These are phyloP conservation scores for Pterocarpus macrocarpus DNA, from an alignment of 306 rosid genomes.

Conservation along the genomic window DNA sequence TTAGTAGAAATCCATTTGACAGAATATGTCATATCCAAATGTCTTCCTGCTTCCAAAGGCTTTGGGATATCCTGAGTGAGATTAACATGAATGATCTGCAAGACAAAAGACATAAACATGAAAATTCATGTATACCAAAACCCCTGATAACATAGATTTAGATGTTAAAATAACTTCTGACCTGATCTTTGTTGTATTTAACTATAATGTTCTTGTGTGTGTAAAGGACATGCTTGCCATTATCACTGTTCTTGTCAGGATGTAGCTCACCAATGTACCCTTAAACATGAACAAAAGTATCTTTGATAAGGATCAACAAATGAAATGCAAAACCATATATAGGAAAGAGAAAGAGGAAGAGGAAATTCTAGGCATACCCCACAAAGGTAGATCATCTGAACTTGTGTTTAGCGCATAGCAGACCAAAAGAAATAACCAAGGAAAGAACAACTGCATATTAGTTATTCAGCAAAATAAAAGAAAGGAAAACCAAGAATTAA, in stretches of 20 bases:
- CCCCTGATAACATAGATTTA: slow-evolving; percentile 20
- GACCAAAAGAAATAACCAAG: slow-evolving; percentile 45
- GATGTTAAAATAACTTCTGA: slow-evolving; percentile 51
- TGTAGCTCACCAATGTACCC: slow-evolving; percentile 95
- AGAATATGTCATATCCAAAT: slow-evolving; percentile 85
- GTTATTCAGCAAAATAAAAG: slow-evolving; percentile 40
- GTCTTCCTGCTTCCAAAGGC: slow-evolving; percentile 76
- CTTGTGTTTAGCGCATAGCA: slow-evolving; percentile 50
- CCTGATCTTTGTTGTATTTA: slow-evolving; percentile 95
- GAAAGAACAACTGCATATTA: slow-evolving; percentile 45
- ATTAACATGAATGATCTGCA: slow-evolving; percentile 93
- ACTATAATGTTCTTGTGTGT: slow-evolving; percentile 84
- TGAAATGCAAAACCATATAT: slow-evolving; percentile 33
- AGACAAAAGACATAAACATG: slow-evolving; percentile 38
- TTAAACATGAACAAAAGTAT: slow-evolving; percentile 45
- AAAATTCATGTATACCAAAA: slow-evolving; percentile 37
- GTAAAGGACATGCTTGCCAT: slow-evolving; percentile 85
- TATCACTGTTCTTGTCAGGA: slow-evolving; percentile 85
- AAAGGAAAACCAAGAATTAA: slow-evolving; percentile 20
- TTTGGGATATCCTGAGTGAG: slow-evolving; percentile 86
- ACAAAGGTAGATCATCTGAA: slow-evolving; percentile 97
- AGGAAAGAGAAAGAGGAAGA: slow-evolving; percentile 39
- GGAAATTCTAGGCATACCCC: slow-evolving; percentile 72
- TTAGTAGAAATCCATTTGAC: slow-evolving; percentile 84
- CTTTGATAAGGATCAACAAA: slow-evolving; percentile 34